Conservation (phyloP, 129 eudicot species). For the sunflower (Helianthus annuus) region DNA sequence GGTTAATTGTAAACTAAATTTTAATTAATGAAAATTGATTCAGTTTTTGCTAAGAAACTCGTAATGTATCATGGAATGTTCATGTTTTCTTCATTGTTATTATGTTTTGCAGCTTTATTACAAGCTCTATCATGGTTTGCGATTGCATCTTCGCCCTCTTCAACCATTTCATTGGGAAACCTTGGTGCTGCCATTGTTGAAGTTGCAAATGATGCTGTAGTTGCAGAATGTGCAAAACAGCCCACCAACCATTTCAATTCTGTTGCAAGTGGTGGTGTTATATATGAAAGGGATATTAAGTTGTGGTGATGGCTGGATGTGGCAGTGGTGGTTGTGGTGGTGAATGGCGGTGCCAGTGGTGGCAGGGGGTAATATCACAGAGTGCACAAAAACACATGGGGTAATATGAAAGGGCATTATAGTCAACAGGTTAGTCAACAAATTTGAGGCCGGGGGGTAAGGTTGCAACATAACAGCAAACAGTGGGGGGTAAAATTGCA, state of each 20-base stretch:
- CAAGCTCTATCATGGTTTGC: conserved; percentile 88
- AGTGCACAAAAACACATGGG: no score
- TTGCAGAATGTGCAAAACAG: conserved; percentile 70
- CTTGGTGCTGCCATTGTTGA: conserved; percentile 88
- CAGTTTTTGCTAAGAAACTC: neutral
- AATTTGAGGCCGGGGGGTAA: no score
- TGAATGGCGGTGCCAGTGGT: no score
- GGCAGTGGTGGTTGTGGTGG: no score
- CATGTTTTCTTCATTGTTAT: neutral
- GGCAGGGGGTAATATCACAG: no score
- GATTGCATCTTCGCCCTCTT: conserved; percentile 58
- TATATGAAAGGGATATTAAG: no score
- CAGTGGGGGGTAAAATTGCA: no score
- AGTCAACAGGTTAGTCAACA: no score
- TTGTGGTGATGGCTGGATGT: no score
- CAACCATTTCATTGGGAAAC: conserved; percentile 78
- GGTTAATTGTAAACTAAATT: neutral
- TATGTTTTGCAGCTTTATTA: conserved; percentile 63
- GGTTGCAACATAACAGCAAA: no score
- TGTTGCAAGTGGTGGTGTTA: no score
- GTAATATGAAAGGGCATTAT: no score
- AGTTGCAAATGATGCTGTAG: conserved; percentile 96
- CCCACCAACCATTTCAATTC: conserved; percentile 25
- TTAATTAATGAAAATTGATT: neutral
- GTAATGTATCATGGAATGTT: neutral